These are phyloP conservation scores for Cryptococcus depauperatus DNA, from an alignment of 1,284 basidiomycete genomes.

Conservation along the genomic window DNA sequence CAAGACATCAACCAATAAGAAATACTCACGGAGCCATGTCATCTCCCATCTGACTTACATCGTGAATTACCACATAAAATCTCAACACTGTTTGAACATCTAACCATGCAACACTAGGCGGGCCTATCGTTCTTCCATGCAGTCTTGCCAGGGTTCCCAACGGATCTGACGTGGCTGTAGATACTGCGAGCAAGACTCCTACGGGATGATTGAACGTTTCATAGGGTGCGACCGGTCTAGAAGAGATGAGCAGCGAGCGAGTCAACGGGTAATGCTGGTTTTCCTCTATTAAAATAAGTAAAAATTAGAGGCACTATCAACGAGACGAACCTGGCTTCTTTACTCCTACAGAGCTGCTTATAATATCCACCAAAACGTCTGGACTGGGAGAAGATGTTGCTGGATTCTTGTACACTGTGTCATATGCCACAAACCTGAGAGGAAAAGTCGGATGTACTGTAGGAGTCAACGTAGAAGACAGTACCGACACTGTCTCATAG, in stretches of 20 bases:
- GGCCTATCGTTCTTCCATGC: constrained; percentile 24
- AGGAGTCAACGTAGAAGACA: constrained; percentile 41
- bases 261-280: constrained; percentile 42
- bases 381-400: constrained; percentile 27
- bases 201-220: constrained; percentile 46
- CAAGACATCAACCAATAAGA: background rate
- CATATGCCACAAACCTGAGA: constrained; percentile 41
- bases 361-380: constrained; percentile 42
- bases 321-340: constrained; percentile 26
- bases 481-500: constrained; percentile 36
- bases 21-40: constrained; percentile 31
- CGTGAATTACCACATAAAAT: constrained; percentile 45
- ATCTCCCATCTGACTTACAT: constrained; percentile 32
- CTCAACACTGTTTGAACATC: constrained; percentile 36
- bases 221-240: constrained; percentile 37
- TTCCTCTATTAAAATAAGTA: constrained; percentile 17
- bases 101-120: constrained; percentile 37
- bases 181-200: constrained; percentile 40
- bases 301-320: background rate
- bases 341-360: constrained; percentile 27
- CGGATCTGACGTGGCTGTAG: constrained; percentile 38
- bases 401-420: constrained; percentile 31
- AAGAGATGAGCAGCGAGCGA: constrained; percentile 39
- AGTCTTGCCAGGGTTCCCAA: constrained; percentile 32
- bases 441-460: constrained; percentile 42